Evolutionary conservation across 2,329 filamentous ascomycete genomes (phyloP).

Genomic region (Pseudogymnoascus sp.): DNA sequence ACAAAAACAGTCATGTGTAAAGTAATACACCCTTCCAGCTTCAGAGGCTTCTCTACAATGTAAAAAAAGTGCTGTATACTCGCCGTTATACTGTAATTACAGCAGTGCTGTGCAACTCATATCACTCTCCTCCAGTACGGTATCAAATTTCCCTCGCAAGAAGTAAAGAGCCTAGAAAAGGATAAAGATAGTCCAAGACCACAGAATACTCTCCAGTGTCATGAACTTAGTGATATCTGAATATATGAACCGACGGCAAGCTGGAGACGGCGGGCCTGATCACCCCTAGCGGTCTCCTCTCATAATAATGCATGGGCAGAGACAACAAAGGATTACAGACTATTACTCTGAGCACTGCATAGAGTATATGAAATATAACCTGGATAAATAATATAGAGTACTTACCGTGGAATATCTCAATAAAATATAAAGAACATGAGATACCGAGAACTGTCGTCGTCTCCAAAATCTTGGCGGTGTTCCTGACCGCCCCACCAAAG

Average conservation of each 20-base stretch:
- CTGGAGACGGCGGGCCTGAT: neutral
- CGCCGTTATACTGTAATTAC: neutral
- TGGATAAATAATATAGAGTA: neutral
- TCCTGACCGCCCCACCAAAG: conserved; percentile 3
- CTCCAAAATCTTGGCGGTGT: neutral
- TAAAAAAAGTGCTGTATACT: neutral
- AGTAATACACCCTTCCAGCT: neutral
- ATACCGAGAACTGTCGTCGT: neutral
- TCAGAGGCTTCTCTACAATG: neutral
- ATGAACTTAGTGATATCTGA: neutral
- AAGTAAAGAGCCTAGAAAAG: neutral
- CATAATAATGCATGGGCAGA: neutral
- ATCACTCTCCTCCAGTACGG: neutral
- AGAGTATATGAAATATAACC: neutral
- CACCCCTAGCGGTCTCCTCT: neutral
- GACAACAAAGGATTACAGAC: neutral
- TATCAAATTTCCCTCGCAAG: neutral
- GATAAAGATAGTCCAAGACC: neutral
- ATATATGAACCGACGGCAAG: neutral
- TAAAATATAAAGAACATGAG: neutral
- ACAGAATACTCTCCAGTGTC: neutral
- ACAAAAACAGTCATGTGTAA: neutral
- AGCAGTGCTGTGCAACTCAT: neutral
- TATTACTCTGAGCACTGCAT: neutral
- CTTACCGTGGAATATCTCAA: neutral